These are phyloP conservation scores for Pueraria montana DNA, from an alignment of 306 rosid species.

Conservation along the genomic window DNA sequence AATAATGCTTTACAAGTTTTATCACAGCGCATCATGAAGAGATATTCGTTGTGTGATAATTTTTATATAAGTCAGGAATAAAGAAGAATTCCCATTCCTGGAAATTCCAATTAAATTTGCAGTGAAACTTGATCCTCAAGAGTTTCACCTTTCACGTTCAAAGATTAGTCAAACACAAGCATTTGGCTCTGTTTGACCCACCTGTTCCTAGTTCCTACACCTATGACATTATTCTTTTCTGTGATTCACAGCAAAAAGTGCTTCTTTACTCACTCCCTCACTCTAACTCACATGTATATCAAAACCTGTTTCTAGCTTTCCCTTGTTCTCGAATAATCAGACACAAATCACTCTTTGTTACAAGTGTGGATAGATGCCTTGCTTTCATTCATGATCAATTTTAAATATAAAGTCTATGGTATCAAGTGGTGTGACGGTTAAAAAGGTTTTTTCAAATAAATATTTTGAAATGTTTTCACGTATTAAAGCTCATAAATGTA, in stretches of 20 bases:
- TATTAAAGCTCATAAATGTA: constrained; percentile 11
- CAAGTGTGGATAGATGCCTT: constrained; percentile 28
- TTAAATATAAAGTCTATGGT: constrained; percentile 1
- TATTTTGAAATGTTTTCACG: not conserved
- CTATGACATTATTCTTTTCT: constrained; percentile 40
- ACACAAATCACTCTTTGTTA: constrained; percentile 23
- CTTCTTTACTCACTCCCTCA: constrained; percentile 20
- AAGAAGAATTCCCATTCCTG: not conserved
- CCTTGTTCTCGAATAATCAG: constrained; percentile 22
- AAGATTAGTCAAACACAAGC: constrained; percentile 44
- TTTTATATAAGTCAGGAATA: not conserved
- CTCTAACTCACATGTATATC: constrained; percentile 37
- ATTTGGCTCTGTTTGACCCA: constrained; percentile 42
- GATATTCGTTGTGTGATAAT: constrained; percentile 5
- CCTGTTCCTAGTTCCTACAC: constrained; percentile 31
- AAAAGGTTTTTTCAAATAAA: not conserved
- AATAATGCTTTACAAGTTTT: constrained; percentile 2
- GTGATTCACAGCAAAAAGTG: constrained; percentile 29
- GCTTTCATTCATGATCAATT: constrained; percentile 39
- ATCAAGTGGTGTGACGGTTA: constrained; percentile 1
- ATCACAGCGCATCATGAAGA: not conserved
- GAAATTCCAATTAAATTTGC: not conserved
- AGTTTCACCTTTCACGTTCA: constrained; percentile 7
- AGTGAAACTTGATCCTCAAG: constrained; percentile 21
- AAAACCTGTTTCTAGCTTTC: constrained; percentile 21